Evolutionary conservation across 129 eudicot species (phyloP), one percentile per base, ranked within the genome.

Genomic region (Deinandra increscens): DNA sequence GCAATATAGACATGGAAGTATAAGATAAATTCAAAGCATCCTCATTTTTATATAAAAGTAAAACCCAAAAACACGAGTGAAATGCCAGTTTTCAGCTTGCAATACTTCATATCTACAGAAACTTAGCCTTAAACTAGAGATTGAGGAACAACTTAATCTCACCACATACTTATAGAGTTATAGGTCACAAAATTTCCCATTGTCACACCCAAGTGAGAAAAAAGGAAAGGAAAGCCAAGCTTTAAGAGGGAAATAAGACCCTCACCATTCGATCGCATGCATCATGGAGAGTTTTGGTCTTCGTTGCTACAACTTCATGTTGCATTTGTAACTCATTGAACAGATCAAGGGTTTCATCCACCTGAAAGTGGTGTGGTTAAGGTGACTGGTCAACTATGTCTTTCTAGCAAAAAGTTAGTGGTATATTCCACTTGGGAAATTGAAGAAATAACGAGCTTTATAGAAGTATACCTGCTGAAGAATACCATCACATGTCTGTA

Each of bases 231-330:
- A 58, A 11, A 46, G 72, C 36, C 69, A 75, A 42, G 73, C 59
- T 59, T 69, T 63, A 49, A 37, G 39, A 13, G 51, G 39, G 58
- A 22, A 72, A 65, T 36, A 37, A 34, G 68, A 10, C 81, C 64
- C 31, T 26, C 67, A 93, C 98, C 98, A 93, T 66, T 78, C 97
- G 78, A 62, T 93, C 98, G 63, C 98, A 93, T 73, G 96, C 98
- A 83, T 93, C 98, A 78, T 89, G 98, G 66, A 93, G 96, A 31
- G 98, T 89, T 81, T 89, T 93, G 61, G 98, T 93, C 79, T 93
- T 93, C 50, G 90, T 89, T 72, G 95, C 95, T 41, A 93, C 98
- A 55, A 92, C 95, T 74, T 93, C 90, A 89, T 93, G 98, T 77
- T 93, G 98, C 81, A 83, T 78, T 74, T 93, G 96, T 67, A 93